Conservation (phyloP, 345 rosid genomes). For the Anastatica hierochuntica region DNA sequence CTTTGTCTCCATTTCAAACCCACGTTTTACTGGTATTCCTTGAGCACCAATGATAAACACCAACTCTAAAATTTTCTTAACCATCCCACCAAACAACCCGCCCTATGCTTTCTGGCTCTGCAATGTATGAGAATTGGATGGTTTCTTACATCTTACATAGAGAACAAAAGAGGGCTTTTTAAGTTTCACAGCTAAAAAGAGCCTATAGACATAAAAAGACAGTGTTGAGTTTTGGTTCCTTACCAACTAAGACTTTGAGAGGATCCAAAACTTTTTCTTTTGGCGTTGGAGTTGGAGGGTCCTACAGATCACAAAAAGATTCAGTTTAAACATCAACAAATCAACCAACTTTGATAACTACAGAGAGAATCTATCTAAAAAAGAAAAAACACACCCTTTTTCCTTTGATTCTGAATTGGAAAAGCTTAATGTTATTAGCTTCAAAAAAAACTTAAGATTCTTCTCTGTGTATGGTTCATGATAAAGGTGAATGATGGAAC, state of each 20-base stretch:
- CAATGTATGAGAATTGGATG: slow-evolving; percentile 89
- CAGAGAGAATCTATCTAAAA: too few species aligned
- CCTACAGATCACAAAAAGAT: slow-evolving; percentile 32
- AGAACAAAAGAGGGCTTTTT: background rate
- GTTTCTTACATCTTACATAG: slow-evolving; percentile 67
- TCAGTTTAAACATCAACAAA: too few species aligned
- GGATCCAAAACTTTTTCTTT: slow-evolving; percentile 50
- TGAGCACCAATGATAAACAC: background rate
- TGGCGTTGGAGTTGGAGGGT: slow-evolving; percentile 41
- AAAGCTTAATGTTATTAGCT: slow-evolving; percentile 47
- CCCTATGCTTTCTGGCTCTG: slow-evolving; percentile 54
- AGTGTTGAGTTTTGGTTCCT: too few species aligned
- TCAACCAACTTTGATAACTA: background rate
- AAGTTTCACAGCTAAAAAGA: too few species aligned
- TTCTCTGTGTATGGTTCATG: slow-evolving; percentile 78
- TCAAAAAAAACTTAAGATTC: slow-evolving; percentile 47
- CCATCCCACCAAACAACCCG: background rate
- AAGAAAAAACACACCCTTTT: slow-evolving; percentile 43
- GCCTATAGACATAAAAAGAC: too few species aligned
- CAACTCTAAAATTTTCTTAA: background rate
- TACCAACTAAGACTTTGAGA: slow-evolving; percentile 67
- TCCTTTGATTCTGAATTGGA: slow-evolving; percentile 76
- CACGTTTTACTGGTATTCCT: background rate
- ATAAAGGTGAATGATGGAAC: slow-evolving; percentile 71
- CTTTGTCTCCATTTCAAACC: background rate